Evolutionary conservation across 768 basidiomycete genomes (phyloP).

Genomic region (Auriscalpium orientale): DNA sequence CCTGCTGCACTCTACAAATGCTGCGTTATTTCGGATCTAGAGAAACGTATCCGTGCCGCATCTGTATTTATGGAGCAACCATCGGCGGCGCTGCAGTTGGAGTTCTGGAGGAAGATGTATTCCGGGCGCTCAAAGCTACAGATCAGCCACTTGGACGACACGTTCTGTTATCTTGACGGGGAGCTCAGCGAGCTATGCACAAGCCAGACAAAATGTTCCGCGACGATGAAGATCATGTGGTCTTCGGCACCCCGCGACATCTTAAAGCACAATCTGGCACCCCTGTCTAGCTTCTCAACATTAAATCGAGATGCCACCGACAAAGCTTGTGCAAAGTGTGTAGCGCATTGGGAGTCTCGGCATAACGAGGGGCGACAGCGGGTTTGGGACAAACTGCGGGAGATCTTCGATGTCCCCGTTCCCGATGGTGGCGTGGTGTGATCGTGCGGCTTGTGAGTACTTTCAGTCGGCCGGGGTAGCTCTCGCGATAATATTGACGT

Average conservation of each 20-base stretch:
- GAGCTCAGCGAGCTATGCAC: not conserved
- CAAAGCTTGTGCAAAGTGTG: no score
- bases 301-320: no score
- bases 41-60: not conserved
- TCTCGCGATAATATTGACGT: no score
- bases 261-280: not conserved
- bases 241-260: not conserved
- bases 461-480: no score
- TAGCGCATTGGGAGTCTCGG: no score
- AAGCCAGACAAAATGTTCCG: not conserved
- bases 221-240: not conserved
- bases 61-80: not conserved
- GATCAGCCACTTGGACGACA: not conserved
- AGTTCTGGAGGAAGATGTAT: not conserved
- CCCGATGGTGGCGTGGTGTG: no score
- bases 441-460: no score
- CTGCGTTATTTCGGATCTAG: not conserved
- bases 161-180: not conserved
- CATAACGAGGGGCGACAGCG: not conserved
- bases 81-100: not conserved
- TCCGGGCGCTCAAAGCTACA: not conserved
- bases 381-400: not conserved
- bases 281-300: not conserved
- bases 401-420: not conserved
- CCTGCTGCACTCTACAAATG: not conserved